Evolutionary conservation across 371 early-diverging fungal species (phyloP).

Genomic region (Mycotypha africana): DNA sequence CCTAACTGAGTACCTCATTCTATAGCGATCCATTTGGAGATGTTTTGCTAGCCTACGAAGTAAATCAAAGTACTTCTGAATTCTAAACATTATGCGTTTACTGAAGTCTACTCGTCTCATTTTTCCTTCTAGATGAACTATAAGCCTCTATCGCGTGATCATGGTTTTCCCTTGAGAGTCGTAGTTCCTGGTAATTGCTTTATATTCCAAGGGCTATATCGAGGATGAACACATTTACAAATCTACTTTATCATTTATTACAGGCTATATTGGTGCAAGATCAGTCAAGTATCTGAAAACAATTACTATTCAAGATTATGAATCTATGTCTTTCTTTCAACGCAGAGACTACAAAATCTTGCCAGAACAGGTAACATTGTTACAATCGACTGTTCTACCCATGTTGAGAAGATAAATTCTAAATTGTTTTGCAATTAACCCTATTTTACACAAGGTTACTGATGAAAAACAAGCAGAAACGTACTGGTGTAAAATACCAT

Average conservation of each 20-base stretch:
- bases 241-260: background rate
- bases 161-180: slow-evolving; percentile 79
- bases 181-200: slow-evolving; percentile 68
- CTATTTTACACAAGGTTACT: slow-evolving; percentile 14
- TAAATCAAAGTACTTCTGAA: slow-evolving; percentile 5
- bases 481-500: slow-evolving; percentile 47
- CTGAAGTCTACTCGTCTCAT: background rate
- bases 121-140: slow-evolving; percentile 69
- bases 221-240: no score
- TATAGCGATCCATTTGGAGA: slow-evolving; percentile 68
- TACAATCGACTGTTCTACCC: no score
- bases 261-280: slow-evolving; percentile 79
- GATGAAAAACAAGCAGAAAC: slow-evolving; percentile 36
- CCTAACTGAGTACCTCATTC: no score
- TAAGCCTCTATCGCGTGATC: slow-evolving; percentile 64
- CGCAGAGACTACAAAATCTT: slow-evolving; percentile 81
- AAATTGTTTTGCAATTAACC: background rate
- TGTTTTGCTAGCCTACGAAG: slow-evolving; percentile 75
- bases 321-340: slow-evolving; percentile 74
- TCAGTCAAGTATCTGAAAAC: slow-evolving; percentile 77
- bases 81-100: background rate
- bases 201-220: background rate
- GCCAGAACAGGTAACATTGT: slow-evolving; percentile 58
- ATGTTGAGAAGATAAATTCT: no score
- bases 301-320: slow-evolving; percentile 60